These are phyloP conservation scores for Elaeagnus macrophylla DNA, from an alignment of 306 rosid species.

Conservation along the genomic window DNA sequence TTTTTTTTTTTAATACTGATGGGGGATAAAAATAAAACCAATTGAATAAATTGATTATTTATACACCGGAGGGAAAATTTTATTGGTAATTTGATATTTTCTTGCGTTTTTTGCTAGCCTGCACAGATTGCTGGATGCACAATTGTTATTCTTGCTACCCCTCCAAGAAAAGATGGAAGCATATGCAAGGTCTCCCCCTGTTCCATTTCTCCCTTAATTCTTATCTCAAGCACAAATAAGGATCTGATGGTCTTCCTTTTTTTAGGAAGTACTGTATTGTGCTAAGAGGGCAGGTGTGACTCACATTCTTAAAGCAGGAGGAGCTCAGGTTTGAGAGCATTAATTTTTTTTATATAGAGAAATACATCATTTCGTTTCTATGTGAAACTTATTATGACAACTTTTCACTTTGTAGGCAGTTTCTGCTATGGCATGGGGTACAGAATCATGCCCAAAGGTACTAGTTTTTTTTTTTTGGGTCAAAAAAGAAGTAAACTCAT, in stretches of 20 bases:
- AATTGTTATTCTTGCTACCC: constrained; percentile 88
- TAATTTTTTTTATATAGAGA: no score
- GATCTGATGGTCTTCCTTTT: constrained; percentile 18
- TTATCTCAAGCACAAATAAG: background rate
- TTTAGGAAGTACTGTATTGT: constrained; percentile 91
- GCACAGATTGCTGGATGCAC: constrained; percentile 95
- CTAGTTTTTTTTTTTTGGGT: no score
- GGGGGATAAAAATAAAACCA: no score
- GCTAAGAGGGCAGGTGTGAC: constrained; percentile 98
- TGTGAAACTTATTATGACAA: no score
- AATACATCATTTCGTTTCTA: no score
- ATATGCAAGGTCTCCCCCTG: constrained; percentile 65
- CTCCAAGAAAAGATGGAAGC: constrained; percentile 73
- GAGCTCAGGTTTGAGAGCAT: constrained; percentile 67
- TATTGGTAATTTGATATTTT: constrained; percentile 19
- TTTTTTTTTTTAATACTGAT: no score
- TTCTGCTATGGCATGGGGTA: constrained; percentile 99
- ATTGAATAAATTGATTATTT: no score
- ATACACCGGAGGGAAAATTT: background rate
- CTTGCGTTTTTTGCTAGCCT: constrained; percentile 45
- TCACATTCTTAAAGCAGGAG: constrained; percentile 97
- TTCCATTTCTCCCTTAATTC: no score
- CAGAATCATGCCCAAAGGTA: constrained; percentile 95
- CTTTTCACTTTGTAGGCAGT: constrained; percentile 52
- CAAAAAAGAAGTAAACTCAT: no score